Base-by-base conservation (phyloP, 176 grass and related monocot species). In the Olyra latifolia region DNA sequence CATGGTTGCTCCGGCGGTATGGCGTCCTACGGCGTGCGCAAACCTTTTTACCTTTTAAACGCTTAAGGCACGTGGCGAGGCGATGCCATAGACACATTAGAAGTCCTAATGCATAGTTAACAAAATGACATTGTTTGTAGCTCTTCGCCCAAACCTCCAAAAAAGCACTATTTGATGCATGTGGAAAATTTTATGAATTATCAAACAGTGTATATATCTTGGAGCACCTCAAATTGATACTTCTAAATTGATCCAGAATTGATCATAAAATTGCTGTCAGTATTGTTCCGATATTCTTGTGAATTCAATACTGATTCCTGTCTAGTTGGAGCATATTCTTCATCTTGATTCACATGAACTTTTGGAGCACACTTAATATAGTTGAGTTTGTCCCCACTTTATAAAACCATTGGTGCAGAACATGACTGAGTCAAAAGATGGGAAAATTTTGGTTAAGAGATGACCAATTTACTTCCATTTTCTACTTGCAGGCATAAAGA, bases 401-500 rank as follows among this genome's bases (percentile, higher is more conserved):
- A n/a, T n/a, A n/a, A 15, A 47, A 47, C 17, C 52, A 28, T 72
- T 11, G 69, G 2, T n/a, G 3, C 16, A 20, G 9, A 71, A 38
- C 30, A 39, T 24, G 65, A 68, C 20, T 17, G 48, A 17, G 48
- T 50, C 15, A 5, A 45, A 76, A 44, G 16, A 13, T 42, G 8
- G 38, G 58, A 16, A 16, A 43, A 65, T 55, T 47, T 58, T 8
- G 12, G 58, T 22, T n/a, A 8, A 27, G 8, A 59, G 41, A 41
- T 66, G 17, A 30, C 42, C 8, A 49, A 72, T 73, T 83, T 65
- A 59, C 29, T 28, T 70, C 7, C 57, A 27, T 78, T 40, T 66
- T 81, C 40, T 66, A 79, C 50, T 12, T 86, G 78, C 89, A 98
- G 92, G 95, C 72, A 77, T 94, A 66, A 98, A 94, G 80, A 92